A percentile compares a stretch with the other conserved stretches of the same genome.
These are phyloP conservation scores for Stagonosporopsis vannaccii DNA, from an alignment of 2,329 filamentous ascomycete genomes.

Conservation along the genomic window DNA sequence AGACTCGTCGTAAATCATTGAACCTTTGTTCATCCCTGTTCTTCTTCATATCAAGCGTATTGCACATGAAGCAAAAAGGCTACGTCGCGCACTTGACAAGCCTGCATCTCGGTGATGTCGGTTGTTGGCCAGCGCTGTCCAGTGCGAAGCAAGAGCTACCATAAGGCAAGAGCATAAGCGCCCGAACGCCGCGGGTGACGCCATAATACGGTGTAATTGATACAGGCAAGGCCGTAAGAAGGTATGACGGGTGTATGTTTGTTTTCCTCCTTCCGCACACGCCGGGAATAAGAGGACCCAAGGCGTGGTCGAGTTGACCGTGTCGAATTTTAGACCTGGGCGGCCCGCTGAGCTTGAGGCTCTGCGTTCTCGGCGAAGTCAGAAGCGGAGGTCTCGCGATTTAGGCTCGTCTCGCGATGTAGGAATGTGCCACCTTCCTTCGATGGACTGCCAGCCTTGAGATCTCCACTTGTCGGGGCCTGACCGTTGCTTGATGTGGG, in stretches of 20 bases:
- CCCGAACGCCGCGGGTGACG: constrained; percentile 6
- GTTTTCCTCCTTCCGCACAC: background rate
- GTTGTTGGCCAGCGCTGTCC: background rate
- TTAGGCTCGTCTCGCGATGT: constrained; percentile 79
- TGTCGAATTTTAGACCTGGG: constrained; percentile 9
- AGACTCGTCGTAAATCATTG: constrained; percentile 3
- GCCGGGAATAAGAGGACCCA: background rate
- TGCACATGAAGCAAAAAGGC: constrained; percentile 15
- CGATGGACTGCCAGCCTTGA: constrained; percentile 75
- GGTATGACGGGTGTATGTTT: background rate
- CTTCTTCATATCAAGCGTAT: constrained; percentile 5
- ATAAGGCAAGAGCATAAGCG: background rate
- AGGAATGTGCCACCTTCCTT: constrained; percentile 86
- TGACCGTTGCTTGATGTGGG: constrained; percentile 58
- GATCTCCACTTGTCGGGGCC: constrained; percentile 32
- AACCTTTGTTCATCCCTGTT: background rate
- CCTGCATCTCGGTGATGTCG: background rate
- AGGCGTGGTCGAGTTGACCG: background rate
- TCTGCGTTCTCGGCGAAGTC: constrained; percentile 59
- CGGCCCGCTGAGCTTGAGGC: constrained; percentile 10
- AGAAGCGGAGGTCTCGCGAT: constrained; percentile 76
- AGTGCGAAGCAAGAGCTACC: background rate
- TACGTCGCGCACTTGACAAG: background rate
- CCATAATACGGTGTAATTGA: constrained; percentile 6
- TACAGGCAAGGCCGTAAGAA: constrained; percentile 10